phyloP scores from a whole-genome alignment of 257 asterid genomes.

The Rehmannia glutinosa region DNA sequence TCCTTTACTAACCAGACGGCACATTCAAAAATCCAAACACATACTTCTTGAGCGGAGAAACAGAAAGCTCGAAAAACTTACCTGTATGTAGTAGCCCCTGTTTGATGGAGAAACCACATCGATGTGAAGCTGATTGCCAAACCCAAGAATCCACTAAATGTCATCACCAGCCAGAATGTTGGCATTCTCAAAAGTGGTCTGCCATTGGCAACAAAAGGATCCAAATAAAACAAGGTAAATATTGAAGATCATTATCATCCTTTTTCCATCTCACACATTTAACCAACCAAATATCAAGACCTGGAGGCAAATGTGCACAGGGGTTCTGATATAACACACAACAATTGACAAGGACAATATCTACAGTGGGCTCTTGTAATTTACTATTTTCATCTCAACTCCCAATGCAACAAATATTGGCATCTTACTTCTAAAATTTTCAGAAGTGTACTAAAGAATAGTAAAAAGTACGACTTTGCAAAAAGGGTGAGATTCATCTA shows the following conservation, averaged over 20 bases:
- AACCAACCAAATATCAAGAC: neutral
- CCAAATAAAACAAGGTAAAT: slow-evolving; percentile 39
- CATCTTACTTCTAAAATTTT: too few relatives aligned
- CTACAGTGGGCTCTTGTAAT: too few relatives aligned
- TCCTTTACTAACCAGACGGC: neutral
- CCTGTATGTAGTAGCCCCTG: slow-evolving; percentile 93
- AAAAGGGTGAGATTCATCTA: neutral
- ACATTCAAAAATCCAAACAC: neutral
- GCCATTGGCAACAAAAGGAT: slow-evolving; percentile 29
- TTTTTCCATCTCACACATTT: neutral
- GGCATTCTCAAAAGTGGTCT: slow-evolving; percentile 81
- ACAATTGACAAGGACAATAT: too few relatives aligned
- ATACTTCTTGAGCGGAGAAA: neutral
- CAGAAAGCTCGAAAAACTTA: slow-evolving; percentile 9
- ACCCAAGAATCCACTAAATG: slow-evolving; percentile 90
- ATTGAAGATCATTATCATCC: slow-evolving; percentile 9
- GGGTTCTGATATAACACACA: too few relatives aligned
- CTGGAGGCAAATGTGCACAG: too few relatives aligned
- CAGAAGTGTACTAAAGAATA: too few relatives aligned
- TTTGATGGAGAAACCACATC: slow-evolving; percentile 98
- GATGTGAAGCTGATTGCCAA: slow-evolving; percentile 87
- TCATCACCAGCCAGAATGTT: slow-evolving; percentile 72
- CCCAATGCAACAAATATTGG: too few relatives aligned
- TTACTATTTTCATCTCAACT: too few relatives aligned
- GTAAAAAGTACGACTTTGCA: neutral